Conservation (phyloP, 441 rosid species). For the Arabidopsis lyrata region DNA sequence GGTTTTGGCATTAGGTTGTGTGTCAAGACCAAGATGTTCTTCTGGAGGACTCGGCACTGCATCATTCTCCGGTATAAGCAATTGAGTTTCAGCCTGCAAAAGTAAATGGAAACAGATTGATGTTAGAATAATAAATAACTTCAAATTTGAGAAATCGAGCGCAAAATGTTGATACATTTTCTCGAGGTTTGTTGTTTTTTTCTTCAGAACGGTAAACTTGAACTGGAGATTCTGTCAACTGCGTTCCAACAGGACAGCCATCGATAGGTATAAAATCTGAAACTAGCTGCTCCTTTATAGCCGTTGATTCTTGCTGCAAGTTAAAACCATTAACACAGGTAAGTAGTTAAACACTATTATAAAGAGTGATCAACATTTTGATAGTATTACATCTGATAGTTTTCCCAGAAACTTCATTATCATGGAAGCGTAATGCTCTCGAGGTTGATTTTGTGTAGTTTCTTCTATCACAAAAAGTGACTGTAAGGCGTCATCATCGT, state of each 20-base stretch:
- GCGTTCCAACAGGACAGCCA: slow-evolving; percentile 74
- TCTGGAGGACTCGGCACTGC: slow-evolving; percentile 50
- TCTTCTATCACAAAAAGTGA: slow-evolving; percentile 66
- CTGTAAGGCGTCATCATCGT: slow-evolving; percentile 63
- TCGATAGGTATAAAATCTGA: slow-evolving; percentile 74
- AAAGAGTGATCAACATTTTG: slow-evolving; percentile 13
- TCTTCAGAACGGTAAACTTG: slow-evolving; percentile 48
- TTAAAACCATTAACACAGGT: slow-evolving; percentile 38
- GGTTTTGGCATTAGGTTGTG: slow-evolving; percentile 43
- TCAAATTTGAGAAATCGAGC: neutral
- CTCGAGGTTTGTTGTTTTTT: slow-evolving; percentile 44
- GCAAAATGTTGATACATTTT: slow-evolving; percentile 18
- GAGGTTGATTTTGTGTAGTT: slow-evolving; percentile 61
- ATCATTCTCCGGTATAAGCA: slow-evolving; percentile 54
- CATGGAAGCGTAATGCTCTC: slow-evolving; percentile 64
- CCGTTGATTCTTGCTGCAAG: slow-evolving; percentile 56
- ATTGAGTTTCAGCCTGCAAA: slow-evolving; percentile 58
- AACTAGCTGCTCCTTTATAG: slow-evolving; percentile 62
- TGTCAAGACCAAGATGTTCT: slow-evolving; percentile 53
- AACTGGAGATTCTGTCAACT: slow-evolving; percentile 59
- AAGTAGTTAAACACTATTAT: slow-evolving; percentile 27
- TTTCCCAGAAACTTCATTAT: slow-evolving; percentile 65
- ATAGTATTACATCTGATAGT: slow-evolving; percentile 59
- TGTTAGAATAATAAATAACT: slow-evolving; percentile 22
- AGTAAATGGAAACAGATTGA: neutral